phyloP scores from a whole-genome alignment of 129 eudicot genomes.

The Mikania micrantha region DNA sequence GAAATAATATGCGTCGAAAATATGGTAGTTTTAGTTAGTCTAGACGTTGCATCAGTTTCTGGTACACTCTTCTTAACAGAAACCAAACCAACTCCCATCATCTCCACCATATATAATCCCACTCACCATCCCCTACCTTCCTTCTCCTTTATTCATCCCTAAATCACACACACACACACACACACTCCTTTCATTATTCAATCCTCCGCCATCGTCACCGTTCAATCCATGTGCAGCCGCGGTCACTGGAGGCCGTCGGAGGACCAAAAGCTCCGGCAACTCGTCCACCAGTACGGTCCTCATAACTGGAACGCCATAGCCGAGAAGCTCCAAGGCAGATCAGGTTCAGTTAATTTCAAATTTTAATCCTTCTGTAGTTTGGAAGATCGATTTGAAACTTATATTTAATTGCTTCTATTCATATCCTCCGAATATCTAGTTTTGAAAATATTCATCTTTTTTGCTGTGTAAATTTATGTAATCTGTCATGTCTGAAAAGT shows the following conservation, averaged over 20 bases:
- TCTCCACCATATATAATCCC: constrained; percentile 10
- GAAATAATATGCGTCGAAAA: constrained; percentile 18
- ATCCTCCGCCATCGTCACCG: neutral
- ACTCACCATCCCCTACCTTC: constrained; percentile 9
- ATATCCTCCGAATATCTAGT: neutral
- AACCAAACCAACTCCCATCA: constrained; percentile 19
- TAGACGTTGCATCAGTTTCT: constrained; percentile 78
- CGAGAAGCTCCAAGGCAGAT: constrained; percentile 88
- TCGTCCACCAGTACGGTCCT: constrained; percentile 83
- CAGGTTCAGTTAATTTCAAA: constrained; percentile 38
- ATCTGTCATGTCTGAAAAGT: neutral
- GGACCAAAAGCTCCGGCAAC: constrained; percentile 74
- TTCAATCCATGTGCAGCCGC: constrained; percentile 50
- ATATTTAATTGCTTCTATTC: neutral
- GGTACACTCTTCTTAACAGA: constrained; percentile 64
- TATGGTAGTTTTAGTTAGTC: constrained; percentile 46
- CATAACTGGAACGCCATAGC: constrained; percentile 99
- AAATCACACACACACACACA: neutral
- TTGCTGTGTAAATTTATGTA: neutral
- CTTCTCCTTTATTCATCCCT: constrained; percentile 2
- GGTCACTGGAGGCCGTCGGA: constrained; percentile 97
- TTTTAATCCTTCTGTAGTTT: neutral
- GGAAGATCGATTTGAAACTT: too few relatives aligned
- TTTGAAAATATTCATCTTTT: neutral
- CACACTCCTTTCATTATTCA: neutral